These are phyloP conservation scores for Sporothrix sp. DNA, from an alignment of 2,329 filamentous ascomycete genomes.

Conservation along the genomic window DNA sequence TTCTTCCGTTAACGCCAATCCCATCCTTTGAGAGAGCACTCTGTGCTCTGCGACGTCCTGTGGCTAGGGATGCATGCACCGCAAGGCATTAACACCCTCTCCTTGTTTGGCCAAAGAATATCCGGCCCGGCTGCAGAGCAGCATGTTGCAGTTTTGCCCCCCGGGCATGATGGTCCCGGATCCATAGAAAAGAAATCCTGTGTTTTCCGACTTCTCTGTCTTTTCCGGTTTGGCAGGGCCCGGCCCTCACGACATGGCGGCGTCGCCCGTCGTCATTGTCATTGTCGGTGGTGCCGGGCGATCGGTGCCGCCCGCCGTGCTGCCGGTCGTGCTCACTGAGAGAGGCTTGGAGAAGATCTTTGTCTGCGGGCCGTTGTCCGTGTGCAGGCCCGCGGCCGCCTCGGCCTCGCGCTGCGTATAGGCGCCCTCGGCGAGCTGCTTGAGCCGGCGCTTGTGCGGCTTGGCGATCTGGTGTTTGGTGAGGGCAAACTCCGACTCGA, in stretches of 20 bases:
- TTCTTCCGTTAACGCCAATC: no score
- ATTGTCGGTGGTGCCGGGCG: not conserved
- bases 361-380: slow-evolving; percentile 14
- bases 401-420: slow-evolving; percentile 82
- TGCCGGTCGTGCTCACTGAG: slow-evolving; percentile 1
- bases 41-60: no score
- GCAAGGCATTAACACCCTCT: no score
- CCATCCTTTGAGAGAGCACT: no score
- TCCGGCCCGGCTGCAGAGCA: no score
- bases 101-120: no score
- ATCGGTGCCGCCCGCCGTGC: slow-evolving; percentile 3
- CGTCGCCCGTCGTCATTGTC: slow-evolving; percentile 1
- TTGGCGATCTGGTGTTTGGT: slow-evolving; percentile 73
- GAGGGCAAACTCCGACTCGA: slow-evolving; percentile 73
- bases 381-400: slow-evolving; percentile 53
- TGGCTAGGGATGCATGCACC: no score
- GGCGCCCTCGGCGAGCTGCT: slow-evolving; percentile 71
- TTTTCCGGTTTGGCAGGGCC: no score
- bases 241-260: slow-evolving; percentile 11
- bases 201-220: no score
- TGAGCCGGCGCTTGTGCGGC: slow-evolving; percentile 89
- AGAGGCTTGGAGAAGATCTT: slow-evolving; percentile 11
- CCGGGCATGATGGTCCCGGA: no score
- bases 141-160: no score
- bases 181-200: no score